Evolutionary conservation across 345 rosid genomes (phyloP).

Genomic region (Gossypium thurberi): DNA sequence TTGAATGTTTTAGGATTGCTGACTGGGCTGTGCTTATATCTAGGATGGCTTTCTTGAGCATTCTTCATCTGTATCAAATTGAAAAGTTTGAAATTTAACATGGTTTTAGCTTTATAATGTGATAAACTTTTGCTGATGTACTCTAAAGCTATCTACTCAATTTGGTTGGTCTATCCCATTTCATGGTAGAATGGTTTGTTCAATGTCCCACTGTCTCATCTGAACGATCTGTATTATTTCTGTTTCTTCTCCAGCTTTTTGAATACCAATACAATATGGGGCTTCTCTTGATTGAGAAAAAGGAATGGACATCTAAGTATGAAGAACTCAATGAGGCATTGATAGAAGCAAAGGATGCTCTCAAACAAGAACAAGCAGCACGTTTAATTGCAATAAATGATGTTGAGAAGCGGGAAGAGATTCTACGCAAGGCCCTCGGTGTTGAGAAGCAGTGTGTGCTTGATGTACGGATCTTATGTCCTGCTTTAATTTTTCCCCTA

Average conservation of each 20-base stretch:
- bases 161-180: not conserved
- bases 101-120: not conserved
- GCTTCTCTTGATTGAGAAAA: constrained; percentile 84
- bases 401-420: constrained; percentile 77
- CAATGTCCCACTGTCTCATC: constrained; percentile 8
- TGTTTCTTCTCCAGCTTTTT: constrained; percentile 51
- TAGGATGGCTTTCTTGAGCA: not conserved
- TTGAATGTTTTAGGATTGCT: not conserved
- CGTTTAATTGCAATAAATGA: constrained; percentile 60
- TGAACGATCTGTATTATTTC: constrained; percentile 2
- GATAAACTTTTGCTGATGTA: constrained; percentile 2
- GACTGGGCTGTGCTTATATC: not conserved
- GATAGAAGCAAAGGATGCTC: constrained; percentile 52
- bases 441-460: constrained; percentile 84
- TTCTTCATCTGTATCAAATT: not conserved
- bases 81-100: not conserved
- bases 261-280: constrained; percentile 95
- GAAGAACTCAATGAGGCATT: constrained; percentile 57
- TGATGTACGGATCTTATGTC: constrained; percentile 50
- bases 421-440: constrained; percentile 78
- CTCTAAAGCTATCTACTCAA: not conserved
- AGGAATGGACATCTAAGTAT: constrained; percentile 66
- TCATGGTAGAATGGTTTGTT: not conserved
- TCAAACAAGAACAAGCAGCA: constrained; percentile 66
- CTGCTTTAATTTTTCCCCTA: not conserved